Evolutionary conservation across 371 early-diverging fungal genomes (phyloP), one percentile per base, ranked within the genome.

Genomic region (Gilbertella persicaria): DNA sequence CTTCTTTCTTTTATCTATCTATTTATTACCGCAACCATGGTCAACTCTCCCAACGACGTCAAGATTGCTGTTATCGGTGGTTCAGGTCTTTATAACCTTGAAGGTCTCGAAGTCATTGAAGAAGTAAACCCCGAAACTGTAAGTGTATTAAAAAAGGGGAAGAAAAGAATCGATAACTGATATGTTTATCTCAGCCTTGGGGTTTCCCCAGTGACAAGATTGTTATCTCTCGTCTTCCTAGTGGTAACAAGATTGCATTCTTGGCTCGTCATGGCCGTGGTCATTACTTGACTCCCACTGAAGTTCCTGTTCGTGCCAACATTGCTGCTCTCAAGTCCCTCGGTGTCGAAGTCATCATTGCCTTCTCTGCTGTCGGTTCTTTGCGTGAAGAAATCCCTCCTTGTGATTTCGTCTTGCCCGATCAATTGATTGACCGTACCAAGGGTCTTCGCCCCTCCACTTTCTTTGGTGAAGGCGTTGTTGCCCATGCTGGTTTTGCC

Each of bases 381-480:
- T 81, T 98, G 46, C 87, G 89, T 25, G 95, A 96, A 69, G 96
- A 95, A 53, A 94, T 98, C 60, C 80, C 80, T 30, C 97, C 97
- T 13, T 78, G 92, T 30, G 93, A 98, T 75, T 98, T 98, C 77
- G 92, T 96, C 43, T 69, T 98, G 43, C 94, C 96, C 23, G 78
- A 82, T 40, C 98, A 98, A 71, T 78, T 96, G 73, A 90, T 97
- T 60, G 99, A 98, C 71, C 89, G 99, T 60, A 97, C 99, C 35
- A 94, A 95, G 73, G 97, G 96, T 41, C 78, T 88, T 41, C 84
- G 92, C 40, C 81, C 79, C 25, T 81, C 83, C 46, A 84, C 97
- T 20, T 98, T 86, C 82, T 98, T 97, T 69, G 96, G 94, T 48
- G 84, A 89, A 26, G 99, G 97, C 24, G 54, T 94, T 16, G 89